Percentiles rank a stretch among this genome's conserved stretches.
Conservation (phyloP, 2,329 filamentous ascomycete species). For the Curvularia sp. region DNA sequence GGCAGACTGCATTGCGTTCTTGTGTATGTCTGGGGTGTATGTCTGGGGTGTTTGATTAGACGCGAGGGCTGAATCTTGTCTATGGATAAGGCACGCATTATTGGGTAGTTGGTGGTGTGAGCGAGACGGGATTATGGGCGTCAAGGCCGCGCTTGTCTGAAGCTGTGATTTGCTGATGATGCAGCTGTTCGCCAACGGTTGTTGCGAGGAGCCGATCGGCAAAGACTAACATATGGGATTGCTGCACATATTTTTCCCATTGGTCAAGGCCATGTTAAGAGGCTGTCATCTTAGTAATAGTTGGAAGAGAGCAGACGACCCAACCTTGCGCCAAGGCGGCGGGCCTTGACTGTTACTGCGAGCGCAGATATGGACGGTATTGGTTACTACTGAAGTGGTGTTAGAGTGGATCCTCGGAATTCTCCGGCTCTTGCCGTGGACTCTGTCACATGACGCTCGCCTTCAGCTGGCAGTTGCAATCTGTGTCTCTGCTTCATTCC, state of each 20-base stretch:
- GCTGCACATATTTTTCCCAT: background rate
- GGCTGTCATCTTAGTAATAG: background rate
- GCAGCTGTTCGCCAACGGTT: background rate
- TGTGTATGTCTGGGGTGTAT: background rate
- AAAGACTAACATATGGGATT: slow-evolving; percentile 6
- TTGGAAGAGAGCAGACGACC: background rate
- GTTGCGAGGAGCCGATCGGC: slow-evolving; percentile 4
- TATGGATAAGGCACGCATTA: background rate
- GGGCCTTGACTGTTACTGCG: background rate
- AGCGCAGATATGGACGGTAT: background rate
- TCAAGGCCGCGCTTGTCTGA: slow-evolving; percentile 1
- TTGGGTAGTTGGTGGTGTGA: slow-evolving; percentile 2
- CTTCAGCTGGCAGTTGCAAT: background rate
- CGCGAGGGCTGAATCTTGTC: background rate
- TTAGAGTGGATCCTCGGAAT: background rate
- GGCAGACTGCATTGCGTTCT: background rate
- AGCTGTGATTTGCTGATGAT: slow-evolving; percentile 15
- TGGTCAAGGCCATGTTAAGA: background rate
- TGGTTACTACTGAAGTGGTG: background rate
- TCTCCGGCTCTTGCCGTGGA: background rate
- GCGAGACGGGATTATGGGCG: slow-evolving; percentile 9
- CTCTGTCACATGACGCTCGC: background rate
- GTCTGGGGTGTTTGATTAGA: background rate
- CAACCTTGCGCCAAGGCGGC: slow-evolving; percentile 7
- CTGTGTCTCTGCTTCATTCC: background rate